Percentiles rank a stretch among this genome's conserved stretches.
phyloP scores from a whole-genome alignment of 2,329 filamentous ascomycete genomes.

The Ustilaginoidea virens region DNA sequence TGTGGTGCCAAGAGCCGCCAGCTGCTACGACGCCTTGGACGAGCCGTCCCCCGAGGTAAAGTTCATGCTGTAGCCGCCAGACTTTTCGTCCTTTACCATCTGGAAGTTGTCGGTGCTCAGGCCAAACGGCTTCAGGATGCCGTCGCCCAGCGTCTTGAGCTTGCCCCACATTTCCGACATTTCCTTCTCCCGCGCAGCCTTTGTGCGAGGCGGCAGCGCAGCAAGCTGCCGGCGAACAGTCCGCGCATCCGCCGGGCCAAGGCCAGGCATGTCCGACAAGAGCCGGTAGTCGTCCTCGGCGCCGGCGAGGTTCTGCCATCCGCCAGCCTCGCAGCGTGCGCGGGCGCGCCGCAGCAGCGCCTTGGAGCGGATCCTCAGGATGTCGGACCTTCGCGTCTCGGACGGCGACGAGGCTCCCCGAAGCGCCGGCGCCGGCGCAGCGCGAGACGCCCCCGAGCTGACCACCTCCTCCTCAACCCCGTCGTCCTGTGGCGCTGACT shows the following conservation, averaged over 20 bases:
- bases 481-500: no score
- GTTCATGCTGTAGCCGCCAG: constrained; percentile 88
- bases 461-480: constrained; percentile 42
- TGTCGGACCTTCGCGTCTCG: constrained; percentile 35
- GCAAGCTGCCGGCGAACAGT: constrained; percentile 52
- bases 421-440: constrained; percentile 28
- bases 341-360: constrained; percentile 66
- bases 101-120: constrained; percentile 90
- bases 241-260: constrained; percentile 50
- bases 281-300: constrained; percentile 68
- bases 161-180: constrained; percentile 97
- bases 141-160: constrained; percentile 82
- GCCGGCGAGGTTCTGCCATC: constrained; percentile 67
- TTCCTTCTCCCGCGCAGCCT: constrained; percentile 70
- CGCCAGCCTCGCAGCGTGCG: constrained; percentile 53
- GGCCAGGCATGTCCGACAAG: constrained; percentile 36
- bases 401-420: constrained; percentile 36
- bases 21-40: constrained; percentile 4
- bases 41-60: constrained; percentile 36
- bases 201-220: constrained; percentile 50
- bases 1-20: no score
- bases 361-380: constrained; percentile 67
- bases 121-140: constrained; percentile 83
- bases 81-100: constrained; percentile 79
- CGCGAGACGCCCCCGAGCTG: constrained; percentile 39